phyloP scores from a whole-genome alignment of 2,329 filamentous ascomycete genomes.

The Ilyonectria sp. region DNA sequence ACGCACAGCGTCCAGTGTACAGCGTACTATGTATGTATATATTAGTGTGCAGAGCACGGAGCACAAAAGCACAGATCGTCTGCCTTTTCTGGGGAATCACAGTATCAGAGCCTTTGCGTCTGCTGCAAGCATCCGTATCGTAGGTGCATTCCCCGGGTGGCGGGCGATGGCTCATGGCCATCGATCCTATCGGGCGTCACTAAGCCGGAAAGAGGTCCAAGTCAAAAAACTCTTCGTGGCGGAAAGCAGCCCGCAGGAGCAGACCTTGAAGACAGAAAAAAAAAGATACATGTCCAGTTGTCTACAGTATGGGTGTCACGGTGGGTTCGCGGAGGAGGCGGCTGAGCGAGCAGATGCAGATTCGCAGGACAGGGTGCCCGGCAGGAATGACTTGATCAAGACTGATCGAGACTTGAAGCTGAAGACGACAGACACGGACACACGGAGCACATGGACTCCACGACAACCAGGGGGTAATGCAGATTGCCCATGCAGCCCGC shows the following conservation, averaged over 20 bases:
- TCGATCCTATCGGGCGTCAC: slow-evolving; percentile 13
- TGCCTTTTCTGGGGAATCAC: neutral
- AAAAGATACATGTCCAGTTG: neutral
- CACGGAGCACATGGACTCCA: slow-evolving; percentile 13
- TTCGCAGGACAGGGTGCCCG: slow-evolving; percentile 18
- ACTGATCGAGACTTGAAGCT: slow-evolving; percentile 2
- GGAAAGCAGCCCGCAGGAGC: slow-evolving; percentile 41
- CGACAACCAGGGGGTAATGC: slow-evolving; percentile 13
- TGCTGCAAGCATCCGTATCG: slow-evolving; percentile 27
- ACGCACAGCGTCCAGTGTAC: neutral
- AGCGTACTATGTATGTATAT: neutral
- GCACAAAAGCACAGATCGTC: slow-evolving; percentile 10
- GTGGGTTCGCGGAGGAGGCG: slow-evolving; percentile 35
- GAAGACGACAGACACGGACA: slow-evolving; percentile 3
- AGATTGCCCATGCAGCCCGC: slow-evolving; percentile 26
- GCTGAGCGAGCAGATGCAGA: slow-evolving; percentile 23
- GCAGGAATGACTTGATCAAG: neutral
- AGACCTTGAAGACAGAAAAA: slow-evolving; percentile 29
- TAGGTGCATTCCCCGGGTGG: slow-evolving; percentile 17
- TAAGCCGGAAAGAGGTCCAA: neutral
- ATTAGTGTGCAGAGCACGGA: neutral
- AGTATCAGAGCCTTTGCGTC: slow-evolving; percentile 15
- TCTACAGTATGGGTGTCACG: slow-evolving; percentile 32
- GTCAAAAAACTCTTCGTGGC: slow-evolving; percentile 3
- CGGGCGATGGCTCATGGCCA: slow-evolving; percentile 19